A percentile compares a stretch with the other conserved stretches of the same genome.
phyloP scores from a whole-genome alignment of 2,329 filamentous ascomycete species.

The Exserohilum rostratum region DNA sequence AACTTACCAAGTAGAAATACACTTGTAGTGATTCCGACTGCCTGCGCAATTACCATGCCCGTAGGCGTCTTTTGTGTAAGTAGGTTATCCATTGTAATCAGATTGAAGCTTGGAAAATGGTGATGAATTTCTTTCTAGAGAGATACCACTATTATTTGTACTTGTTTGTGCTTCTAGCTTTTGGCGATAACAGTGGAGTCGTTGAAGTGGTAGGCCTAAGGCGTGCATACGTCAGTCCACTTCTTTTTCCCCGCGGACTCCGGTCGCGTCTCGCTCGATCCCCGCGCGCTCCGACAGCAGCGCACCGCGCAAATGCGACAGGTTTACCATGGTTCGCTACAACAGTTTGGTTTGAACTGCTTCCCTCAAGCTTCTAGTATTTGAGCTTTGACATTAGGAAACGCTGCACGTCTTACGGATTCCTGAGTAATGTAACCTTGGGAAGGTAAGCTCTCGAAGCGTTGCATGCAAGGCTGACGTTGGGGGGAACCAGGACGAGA shows the following conservation, averaged over 20 bases:
- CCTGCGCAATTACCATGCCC: conserved; percentile 56
- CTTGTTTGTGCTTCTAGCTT: neutral
- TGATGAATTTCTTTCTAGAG: neutral
- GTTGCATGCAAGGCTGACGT: conserved; percentile 1
- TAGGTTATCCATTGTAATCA: conserved; percentile 26
- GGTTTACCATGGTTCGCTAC: neutral
- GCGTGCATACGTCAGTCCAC: conserved; percentile 1
- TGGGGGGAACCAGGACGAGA: conserved; percentile 7
- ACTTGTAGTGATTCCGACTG: conserved; percentile 58
- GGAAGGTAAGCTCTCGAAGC: neutral
- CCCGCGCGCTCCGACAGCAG: neutral
- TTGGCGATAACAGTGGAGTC: neutral
- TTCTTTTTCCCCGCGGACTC: conserved; percentile 4
- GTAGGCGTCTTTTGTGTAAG: conserved; percentile 33
- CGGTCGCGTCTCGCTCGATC: conserved; percentile 1
- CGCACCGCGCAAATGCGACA: neutral
- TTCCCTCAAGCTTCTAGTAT: no score
- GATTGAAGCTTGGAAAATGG: neutral
- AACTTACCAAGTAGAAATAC: conserved; percentile 53
- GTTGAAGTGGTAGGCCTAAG: conserved; percentile 1
- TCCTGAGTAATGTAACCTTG: neutral
- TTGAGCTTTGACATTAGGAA: neutral
- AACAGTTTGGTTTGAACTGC: no score
- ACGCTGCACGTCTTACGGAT: neutral
- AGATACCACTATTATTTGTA: neutral